Evolutionary conservation across 1,139 yeast species (phyloP), one percentile per base, ranked within the genome.

Genomic region (Pichia sp.): DNA sequence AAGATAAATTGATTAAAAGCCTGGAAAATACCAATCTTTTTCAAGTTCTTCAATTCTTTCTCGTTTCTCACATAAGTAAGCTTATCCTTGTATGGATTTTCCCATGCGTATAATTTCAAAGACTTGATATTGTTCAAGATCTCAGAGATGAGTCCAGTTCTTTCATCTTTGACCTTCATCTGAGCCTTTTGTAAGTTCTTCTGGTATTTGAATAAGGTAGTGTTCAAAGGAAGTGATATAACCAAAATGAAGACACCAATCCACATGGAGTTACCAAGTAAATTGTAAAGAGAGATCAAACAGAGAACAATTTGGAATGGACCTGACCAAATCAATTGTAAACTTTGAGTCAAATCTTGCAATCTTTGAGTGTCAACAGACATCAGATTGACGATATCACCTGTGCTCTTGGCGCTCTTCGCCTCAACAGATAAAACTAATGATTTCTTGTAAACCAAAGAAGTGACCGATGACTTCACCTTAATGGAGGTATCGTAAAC

Each of bases 301-400:
- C 97, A 91, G 41, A 91, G 63, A 29, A 72, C 50, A 50, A 91
- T 79, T 63, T 91, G 98, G 64, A 88, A 85, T 3, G 98, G 98
- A 31, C 96, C 97, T 1, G 96, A 87, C 96, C 97, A 88, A 35
- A 86, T 68, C 42, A 88, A 72, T 55, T 87, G 88, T 45, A 91
- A 77, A 60, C 83, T 81, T 56, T 87, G 94, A 29, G 85, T 77
- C 43, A 88, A 67, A 53, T 88, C 97, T 60, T 87, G 96, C 40
- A 91, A 66, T 61, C 97, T 74, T 63, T 88, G 97, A 7, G 93
- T 84, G 62, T 91, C 98, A 34, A 91, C 96, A 35, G 96, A 82
- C 97, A 88, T 88, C 53, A 91, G 69, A 53, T 93, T 91, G 37
- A 91, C 98, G 52, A 93, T 86, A 56, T 93, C 98, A 57, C 98